Conservation (phyloP, 192 early-diverging fungal species). For the Funneliformis mosseae region DNA sequence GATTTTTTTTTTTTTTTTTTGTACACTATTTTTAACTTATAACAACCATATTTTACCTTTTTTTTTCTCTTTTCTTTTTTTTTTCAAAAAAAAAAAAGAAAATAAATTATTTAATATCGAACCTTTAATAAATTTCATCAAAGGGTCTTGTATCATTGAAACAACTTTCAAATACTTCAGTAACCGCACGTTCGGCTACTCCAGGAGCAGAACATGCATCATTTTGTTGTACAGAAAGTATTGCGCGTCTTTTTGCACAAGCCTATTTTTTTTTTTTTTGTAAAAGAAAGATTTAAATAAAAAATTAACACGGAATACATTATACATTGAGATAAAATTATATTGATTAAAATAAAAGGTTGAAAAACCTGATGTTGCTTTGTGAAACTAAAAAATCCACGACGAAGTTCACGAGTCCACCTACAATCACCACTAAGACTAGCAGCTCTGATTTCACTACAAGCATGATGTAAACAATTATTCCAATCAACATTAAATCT, state of each 20-base stretch:
- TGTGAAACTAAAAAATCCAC: conserved; percentile 67
- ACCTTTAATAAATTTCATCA: conserved; percentile 83
- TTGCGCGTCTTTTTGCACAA: conserved; percentile 87
- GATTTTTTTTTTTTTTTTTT: not conserved
- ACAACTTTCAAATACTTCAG: conserved; percentile 86
- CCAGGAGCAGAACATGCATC: conserved; percentile 71
- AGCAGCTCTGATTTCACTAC: conserved; percentile 79
- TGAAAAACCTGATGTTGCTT: conserved; percentile 72
- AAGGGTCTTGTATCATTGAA: conserved; percentile 95
- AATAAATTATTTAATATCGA: not conserved
- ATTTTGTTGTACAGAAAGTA: conserved; percentile 75
- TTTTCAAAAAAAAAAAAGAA: no score
- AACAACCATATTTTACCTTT: not conserved
- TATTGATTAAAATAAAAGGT: not conserved
- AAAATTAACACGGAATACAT: not conserved
- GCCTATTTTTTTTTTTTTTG: conserved; percentile 37
- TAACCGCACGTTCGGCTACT: conserved; percentile 85
- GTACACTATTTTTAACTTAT: not conserved
- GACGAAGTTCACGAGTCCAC: conserved; percentile 67
- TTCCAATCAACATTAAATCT: conserved; percentile 74
- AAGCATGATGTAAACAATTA: conserved; percentile 78
- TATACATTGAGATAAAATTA: not conserved
- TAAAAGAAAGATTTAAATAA: not conserved
- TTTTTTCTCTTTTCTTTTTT: not conserved
- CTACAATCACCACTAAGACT: conserved; percentile 79